Base-by-base conservation (phyloP, 208 protist species). In the Leishmania lainsoni region DNA sequence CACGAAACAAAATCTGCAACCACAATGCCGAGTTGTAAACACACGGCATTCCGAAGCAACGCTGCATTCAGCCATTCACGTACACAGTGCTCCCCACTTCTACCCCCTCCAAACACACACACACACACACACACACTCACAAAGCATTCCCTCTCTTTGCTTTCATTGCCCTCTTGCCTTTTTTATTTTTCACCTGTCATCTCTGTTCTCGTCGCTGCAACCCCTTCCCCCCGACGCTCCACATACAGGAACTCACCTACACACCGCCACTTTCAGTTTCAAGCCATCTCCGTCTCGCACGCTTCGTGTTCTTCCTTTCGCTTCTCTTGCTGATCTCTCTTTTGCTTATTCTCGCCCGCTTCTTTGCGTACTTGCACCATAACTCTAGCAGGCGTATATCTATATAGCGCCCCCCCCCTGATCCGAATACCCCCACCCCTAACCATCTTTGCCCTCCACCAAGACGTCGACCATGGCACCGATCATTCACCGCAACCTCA, bases 401-500 rank as follows among this genome's bases (percentile, higher is more conserved):
- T 20, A 63, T 1, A 63, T 20, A 63, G 16, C 16, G 5, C 52
- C 16, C 52, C n/a, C 58, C n/a, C 0, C n/a, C n/a, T n/a, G n/a
- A 63, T 29, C 58, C 17, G 32, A 63, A 63, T 26, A 17, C 20
- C 35, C n/a, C 14, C 22, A 16, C 42, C 58, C 26, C 42, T 49
- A 22, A 29, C 16, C 56, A 32, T 26, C n/a, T 1, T 39, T 39
- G 35, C 10, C 26, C 52, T 39, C 22, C 20, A 3, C 59, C 42
- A 26, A n/a, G 32, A 20, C 54, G 9, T 49, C 42, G 10, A 80
- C 63, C 29, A 87, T 87, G 83, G 59, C 78, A 8, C 83, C 83
- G 45, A 82, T 75, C 42, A 63, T 83, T 58, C 86, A 95, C 87
- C 80, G 76, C 70, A 93, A 95, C 76, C 88, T 93, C 22, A 84